A percentile compares a stretch with the other conserved stretches of the same genome.
Conservation (phyloP, 1,284 basidiomycete species). For the Cerioporus squamosus region DNA sequence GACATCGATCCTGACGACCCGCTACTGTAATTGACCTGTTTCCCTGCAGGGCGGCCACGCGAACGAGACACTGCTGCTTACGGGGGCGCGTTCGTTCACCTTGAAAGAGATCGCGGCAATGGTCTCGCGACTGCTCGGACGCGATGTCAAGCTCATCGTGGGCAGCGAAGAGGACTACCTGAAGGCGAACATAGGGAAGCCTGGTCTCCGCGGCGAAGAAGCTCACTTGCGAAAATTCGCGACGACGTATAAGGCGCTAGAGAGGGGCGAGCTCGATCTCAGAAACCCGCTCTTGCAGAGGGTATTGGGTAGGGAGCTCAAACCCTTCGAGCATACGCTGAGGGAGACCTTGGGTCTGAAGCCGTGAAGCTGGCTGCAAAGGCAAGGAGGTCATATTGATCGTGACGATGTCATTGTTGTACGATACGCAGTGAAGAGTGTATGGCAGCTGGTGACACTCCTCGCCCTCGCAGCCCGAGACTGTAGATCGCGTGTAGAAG, state of each 20-base stretch:
- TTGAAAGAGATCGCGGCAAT: slow-evolving; percentile 28
- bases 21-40: too few species aligned
- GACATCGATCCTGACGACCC: too few species aligned
- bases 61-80: too few species aligned
- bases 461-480: too few species aligned
- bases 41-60: too few species aligned
- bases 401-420: too few species aligned
- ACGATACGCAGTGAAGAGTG: too few species aligned
- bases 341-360: slow-evolving; percentile 18
- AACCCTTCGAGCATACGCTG: slow-evolving; percentile 30
- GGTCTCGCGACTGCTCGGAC: slow-evolving; percentile 28
- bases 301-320: slow-evolving; percentile 31
- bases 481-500: too few species aligned
- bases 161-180: slow-evolving; percentile 34
- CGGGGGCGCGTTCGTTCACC: slow-evolving; percentile 31
- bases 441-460: too few species aligned
- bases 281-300: slow-evolving; percentile 32
- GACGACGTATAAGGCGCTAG: slow-evolving; percentile 33
- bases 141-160: slow-evolving; percentile 26
- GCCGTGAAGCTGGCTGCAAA: too few species aligned
- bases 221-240: slow-evolving; percentile 34
- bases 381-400: too few species aligned
- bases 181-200: slow-evolving; percentile 8
- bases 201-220: slow-evolving; percentile 23
- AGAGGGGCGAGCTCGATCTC: slow-evolving; percentile 31